Conservation (phyloP, 352 stramenopile species). For the Globisporangium lucens region DNA sequence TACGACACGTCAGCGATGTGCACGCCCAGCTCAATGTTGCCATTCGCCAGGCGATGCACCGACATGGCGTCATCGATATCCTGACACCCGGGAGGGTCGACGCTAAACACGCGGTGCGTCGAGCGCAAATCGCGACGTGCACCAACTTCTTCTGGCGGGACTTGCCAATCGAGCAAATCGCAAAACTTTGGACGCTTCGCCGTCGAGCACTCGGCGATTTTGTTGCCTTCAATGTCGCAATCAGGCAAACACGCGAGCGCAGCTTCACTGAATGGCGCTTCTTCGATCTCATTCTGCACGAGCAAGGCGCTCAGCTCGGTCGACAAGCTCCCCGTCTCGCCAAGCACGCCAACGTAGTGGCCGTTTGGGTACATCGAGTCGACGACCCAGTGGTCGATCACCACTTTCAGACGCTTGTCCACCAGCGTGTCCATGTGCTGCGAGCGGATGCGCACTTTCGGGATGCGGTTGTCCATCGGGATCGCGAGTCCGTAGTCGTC, state of each 20-base stretch:
- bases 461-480: conserved; percentile 76
- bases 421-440: conserved; percentile 70
- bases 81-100: conserved; percentile 86
- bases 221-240: conserved; percentile 60
- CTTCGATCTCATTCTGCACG: conserved; percentile 78
- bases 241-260: conserved; percentile 82
- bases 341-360: conserved; percentile 78
- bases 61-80: conserved; percentile 92
- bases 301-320: conserved; percentile 84
- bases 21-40: conserved; percentile 92
- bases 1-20: conserved; percentile 99
- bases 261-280: conserved; percentile 82
- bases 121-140: conserved; percentile 64
- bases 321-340: conserved; percentile 49
- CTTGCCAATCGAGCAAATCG: conserved; percentile 63
- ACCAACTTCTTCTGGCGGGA: conserved; percentile 48
- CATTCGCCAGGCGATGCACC: conserved; percentile 67
- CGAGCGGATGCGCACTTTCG: conserved; percentile 78
- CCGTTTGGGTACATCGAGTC: conserved; percentile 80
- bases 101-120: conserved; percentile 83
- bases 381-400: conserved; percentile 73
- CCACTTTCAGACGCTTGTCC: conserved; percentile 79
- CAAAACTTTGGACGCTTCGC: conserved; percentile 56
- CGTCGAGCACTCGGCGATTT: conserved; percentile 72
- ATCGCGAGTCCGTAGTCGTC: conserved; percentile 78